phyloP scores from a whole-genome alignment of 2,329 filamentous ascomycete species.

The Bipolaris zeicola region DNA sequence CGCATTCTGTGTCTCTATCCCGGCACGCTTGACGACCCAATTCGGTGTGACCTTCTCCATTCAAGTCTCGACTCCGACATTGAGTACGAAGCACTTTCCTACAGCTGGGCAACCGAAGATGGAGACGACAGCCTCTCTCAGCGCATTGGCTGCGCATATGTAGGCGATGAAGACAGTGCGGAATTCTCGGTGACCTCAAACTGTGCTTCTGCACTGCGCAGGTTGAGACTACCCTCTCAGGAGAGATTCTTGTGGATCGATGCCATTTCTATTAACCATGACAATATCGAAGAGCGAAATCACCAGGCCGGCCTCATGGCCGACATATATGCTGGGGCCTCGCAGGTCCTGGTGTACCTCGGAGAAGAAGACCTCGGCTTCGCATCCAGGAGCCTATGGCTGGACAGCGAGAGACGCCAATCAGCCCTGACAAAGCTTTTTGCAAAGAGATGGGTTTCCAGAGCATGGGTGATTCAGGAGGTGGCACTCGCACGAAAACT shows the following conservation, averaged over 20 bases:
- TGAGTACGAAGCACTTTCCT: slow-evolving; percentile 31
- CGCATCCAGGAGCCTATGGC: slow-evolving; percentile 9
- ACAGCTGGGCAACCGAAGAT: slow-evolving; percentile 27
- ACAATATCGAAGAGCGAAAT: slow-evolving; percentile 19
- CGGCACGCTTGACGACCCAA: slow-evolving; percentile 11
- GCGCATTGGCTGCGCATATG: slow-evolving; percentile 12
- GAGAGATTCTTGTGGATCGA: slow-evolving; percentile 23
- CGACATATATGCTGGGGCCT: slow-evolving; percentile 18
- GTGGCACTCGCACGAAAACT: slow-evolving; percentile 21
- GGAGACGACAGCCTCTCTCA: slow-evolving; percentile 19
- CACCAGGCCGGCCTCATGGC: slow-evolving; percentile 26
- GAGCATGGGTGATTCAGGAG: slow-evolving; percentile 28
- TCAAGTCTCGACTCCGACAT: slow-evolving; percentile 12
- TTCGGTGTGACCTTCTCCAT: slow-evolving; percentile 15
- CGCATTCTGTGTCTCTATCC: slow-evolving; percentile 14
- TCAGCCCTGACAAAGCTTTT: slow-evolving; percentile 10
- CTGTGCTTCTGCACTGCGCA: slow-evolving; percentile 20
- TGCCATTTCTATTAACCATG: slow-evolving; percentile 26
- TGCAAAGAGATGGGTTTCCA: slow-evolving; percentile 18
- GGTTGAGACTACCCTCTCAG: slow-evolving; percentile 6
- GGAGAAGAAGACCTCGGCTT: slow-evolving; percentile 19
- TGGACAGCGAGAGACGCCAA: slow-evolving; percentile 13
- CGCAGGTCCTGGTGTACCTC: slow-evolving; percentile 17
- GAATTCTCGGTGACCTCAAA: slow-evolving; percentile 14
- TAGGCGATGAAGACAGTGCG: slow-evolving; percentile 4